Evolutionary conservation across 2,329 filamentous ascomycete genomes (phyloP).

Genomic region (Claviceps sp.): DNA sequence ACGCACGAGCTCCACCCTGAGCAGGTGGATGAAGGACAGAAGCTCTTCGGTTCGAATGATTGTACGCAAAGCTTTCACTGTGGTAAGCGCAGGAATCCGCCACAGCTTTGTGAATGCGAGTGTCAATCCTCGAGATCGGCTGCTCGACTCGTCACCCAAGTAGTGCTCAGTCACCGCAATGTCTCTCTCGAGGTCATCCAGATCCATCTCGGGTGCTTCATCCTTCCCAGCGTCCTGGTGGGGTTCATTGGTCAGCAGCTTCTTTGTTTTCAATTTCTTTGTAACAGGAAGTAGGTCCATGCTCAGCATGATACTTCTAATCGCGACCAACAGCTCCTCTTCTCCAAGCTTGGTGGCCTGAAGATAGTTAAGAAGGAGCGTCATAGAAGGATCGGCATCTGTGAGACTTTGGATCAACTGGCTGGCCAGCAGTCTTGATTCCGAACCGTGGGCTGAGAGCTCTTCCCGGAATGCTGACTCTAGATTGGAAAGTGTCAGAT

Average conservation of each 20-base stretch:
- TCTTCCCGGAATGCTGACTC: slow-evolving; percentile 42
- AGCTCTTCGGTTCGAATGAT: slow-evolving; percentile 54
- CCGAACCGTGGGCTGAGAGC: slow-evolving; percentile 27
- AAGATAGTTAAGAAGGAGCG: slow-evolving; percentile 52
- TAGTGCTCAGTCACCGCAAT: slow-evolving; percentile 56
- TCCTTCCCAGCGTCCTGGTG: slow-evolving; percentile 10
- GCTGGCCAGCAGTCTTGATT: slow-evolving; percentile 36
- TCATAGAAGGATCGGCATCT: slow-evolving; percentile 54
- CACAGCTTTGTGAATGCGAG: slow-evolving; percentile 57
- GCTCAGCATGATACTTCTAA: slow-evolving; percentile 55
- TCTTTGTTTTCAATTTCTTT: slow-evolving; percentile 18
- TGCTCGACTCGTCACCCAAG: slow-evolving; percentile 48
- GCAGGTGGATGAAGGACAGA: slow-evolving; percentile 55
- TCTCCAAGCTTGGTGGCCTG: slow-evolving; percentile 51
- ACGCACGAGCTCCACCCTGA: slow-evolving; percentile 59
- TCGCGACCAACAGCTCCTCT: slow-evolving; percentile 51
- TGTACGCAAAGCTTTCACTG: slow-evolving; percentile 49
- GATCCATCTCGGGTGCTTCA: slow-evolving; percentile 34
- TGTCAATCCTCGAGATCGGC: slow-evolving; percentile 50
- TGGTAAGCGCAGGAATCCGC: slow-evolving; percentile 44
- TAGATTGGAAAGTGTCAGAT: slow-evolving; percentile 45
- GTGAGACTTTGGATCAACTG: slow-evolving; percentile 50
- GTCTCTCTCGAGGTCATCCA: slow-evolving; percentile 50
- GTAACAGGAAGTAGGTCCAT: slow-evolving; percentile 43
- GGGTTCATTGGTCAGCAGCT: slow-evolving; percentile 18